phyloP scores from a whole-genome alignment of 768 basidiomycete species.

The Boletus rubescentipes region DNA sequence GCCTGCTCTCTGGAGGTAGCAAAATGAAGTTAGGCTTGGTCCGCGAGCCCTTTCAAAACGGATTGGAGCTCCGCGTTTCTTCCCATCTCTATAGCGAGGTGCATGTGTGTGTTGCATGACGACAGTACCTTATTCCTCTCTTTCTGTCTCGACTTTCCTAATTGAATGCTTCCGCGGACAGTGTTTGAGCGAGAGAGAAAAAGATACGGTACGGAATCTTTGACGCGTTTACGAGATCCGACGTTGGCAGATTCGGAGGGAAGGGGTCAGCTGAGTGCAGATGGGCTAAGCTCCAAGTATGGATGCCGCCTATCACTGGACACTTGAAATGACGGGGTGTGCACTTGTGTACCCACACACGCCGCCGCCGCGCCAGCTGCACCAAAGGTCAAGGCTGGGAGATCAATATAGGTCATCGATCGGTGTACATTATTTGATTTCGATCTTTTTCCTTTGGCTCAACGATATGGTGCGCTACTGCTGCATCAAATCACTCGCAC shows the following conservation, averaged over 20 bases:
- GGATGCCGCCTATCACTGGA: not conserved
- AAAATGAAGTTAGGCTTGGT: not conserved
- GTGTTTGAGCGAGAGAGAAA: not conserved
- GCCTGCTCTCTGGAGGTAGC: not conserved
- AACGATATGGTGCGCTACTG: not conserved
- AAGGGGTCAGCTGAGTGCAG: not conserved
- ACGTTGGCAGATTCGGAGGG: slow-evolving; percentile 1
- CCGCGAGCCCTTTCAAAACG: not conserved
- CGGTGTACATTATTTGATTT: not conserved
- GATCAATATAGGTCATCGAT: slow-evolving; percentile 4
- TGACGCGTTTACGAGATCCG: slow-evolving; percentile 9
- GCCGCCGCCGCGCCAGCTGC: not conserved
- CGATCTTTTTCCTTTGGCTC: not conserved
- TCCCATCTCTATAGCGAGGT: slow-evolving; percentile 9
- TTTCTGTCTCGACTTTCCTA: not conserved
- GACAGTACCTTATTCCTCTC: slow-evolving; percentile 8
- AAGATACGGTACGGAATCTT: not conserved
- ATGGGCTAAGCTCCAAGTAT: not conserved
- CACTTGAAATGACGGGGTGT: not conserved
- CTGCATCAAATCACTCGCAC: not conserved
- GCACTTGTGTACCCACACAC: not conserved
- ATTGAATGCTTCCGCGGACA: slow-evolving; percentile 7
- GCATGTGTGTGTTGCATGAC: slow-evolving; percentile 9
- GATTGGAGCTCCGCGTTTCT: slow-evolving; percentile 3
- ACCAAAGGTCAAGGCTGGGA: not conserved